Evolutionary conservation across 108 stramenopile genomes (phyloP), one percentile per base, ranked within the genome.

Genomic region (Mediolabrus comicus): DNA sequence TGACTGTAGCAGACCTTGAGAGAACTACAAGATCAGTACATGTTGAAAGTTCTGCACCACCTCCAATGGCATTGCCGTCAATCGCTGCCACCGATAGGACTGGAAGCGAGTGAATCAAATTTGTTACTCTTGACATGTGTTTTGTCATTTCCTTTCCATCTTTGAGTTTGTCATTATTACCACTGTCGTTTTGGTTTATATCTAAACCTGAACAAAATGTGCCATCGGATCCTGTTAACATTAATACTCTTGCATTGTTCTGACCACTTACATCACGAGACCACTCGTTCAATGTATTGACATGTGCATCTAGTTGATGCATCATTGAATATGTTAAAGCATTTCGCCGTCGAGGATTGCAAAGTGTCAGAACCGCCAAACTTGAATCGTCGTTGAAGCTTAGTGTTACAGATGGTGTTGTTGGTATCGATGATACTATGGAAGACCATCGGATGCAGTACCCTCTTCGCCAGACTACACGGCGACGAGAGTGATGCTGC

Each of bases 151-250:
- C 16, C 11, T 0, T 16, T 0, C 78, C 78, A 30, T 66, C 62
- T 49, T 49, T 28, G 29, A 65, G 57, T 7, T 41, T 25, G 22
- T 69, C 29, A 1, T 28, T 16, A 0, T 16, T 26, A 27, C 53
- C 16, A 3, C 30, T 41, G 26, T 62, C 32, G 43, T 71, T 70
- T 16, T 61, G 78, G 1, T 49, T 49, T 10, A 79, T 60, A 32
- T 79, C 78, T 16, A 79, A 43, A 10, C 78, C 78, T 6, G 78
- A 59, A 25, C 78, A 79, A 38, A 79, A 79, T 24, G 56, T 62
- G 1, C 71, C 78, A 9, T 28, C n/a, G 19, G n/a, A 26, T n/a
- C 78, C 78, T 12, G 78, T 72, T 11, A 79, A 34, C 19, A 79
- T 63, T 14, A 79, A 30, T 5, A 39, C 71, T 12, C 71, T 59